These are phyloP conservation scores for Thelonectria discophora DNA, from an alignment of 2,329 filamentous ascomycete genomes.

Conservation along the genomic window DNA sequence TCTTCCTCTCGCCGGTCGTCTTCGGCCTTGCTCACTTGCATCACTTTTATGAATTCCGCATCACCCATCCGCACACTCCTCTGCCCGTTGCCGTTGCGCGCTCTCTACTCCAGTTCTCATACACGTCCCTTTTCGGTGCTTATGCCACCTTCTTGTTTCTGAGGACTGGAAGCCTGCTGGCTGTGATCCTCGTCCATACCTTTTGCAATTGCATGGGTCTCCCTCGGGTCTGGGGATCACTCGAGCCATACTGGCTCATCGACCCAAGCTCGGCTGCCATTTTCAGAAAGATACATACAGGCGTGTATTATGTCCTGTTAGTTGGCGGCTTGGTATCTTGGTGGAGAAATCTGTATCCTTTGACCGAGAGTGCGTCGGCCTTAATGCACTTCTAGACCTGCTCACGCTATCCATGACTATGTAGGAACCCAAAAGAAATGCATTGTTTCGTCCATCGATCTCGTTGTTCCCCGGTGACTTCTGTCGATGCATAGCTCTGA, in stretches of 20 bases:
- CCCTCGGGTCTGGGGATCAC: constrained; percentile 83
- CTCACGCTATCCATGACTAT: not conserved
- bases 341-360: constrained; percentile 72
- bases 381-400: constrained; percentile 42
- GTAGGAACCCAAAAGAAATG: too few species aligned
- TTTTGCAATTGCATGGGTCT: constrained; percentile 96
- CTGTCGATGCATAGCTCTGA: too few species aligned
- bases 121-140: constrained; percentile 92
- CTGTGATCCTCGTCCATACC: constrained; percentile 78
- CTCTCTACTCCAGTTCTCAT: constrained; percentile 84
- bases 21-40: constrained; percentile 95
- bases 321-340: constrained; percentile 76
- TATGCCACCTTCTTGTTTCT: constrained; percentile 91
- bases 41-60: constrained; percentile 93
- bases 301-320: constrained; percentile 81
- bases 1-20: constrained; percentile 85
- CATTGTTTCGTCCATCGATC: too few species aligned
- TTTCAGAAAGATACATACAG: constrained; percentile 66
- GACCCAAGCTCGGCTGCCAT: constrained; percentile 34
- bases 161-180: constrained; percentile 81
- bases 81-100: constrained; percentile 70
- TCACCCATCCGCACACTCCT: constrained; percentile 78
- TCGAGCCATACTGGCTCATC: constrained; percentile 63
- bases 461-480: too few species aligned
- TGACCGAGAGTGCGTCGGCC: constrained; percentile 66